phyloP scores from a whole-genome alignment of 345 rosid species.

The Gossypium australe region DNA sequence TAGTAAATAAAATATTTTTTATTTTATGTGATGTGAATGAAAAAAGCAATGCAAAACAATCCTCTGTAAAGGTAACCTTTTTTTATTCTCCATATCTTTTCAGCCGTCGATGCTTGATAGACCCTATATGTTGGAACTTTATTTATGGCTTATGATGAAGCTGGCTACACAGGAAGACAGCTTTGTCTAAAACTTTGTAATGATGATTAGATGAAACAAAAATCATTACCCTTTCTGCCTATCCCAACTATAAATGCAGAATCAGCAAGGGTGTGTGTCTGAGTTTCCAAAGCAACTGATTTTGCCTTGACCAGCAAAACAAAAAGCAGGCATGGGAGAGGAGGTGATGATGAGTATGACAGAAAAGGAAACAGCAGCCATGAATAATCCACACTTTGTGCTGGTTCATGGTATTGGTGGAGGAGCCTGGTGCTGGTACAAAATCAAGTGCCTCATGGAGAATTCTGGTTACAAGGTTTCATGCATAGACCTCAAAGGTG shows the following conservation, averaged over 20 bases:
- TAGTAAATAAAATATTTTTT: not conserved
- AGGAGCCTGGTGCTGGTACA: constrained; percentile 99
- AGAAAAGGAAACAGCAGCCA: constrained; percentile 1
- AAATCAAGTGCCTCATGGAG: constrained; percentile 68
- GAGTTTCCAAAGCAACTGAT: not conserved
- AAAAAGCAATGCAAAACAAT: constrained; percentile 12
- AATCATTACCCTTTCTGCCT: constrained; percentile 13
- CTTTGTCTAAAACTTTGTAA: constrained; percentile 4
- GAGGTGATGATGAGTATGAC: constrained; percentile 17
- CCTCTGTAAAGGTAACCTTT: constrained; percentile 11
- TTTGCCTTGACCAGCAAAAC: not conserved
- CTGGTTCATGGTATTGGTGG: constrained; percentile 71
- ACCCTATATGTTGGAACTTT: not conserved
- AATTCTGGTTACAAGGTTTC: constrained; percentile 63
- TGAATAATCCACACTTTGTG: constrained; percentile 35
- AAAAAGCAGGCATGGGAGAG: constrained; percentile 32
- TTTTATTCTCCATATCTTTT: not conserved
- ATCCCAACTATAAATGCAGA: constrained; percentile 18
- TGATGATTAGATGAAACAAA: constrained; percentile 19
- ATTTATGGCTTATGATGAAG: not conserved
- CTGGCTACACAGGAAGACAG: not conserved
- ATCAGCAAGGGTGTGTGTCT: not conserved
- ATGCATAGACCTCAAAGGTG: constrained; percentile 70
- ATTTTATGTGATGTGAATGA: not conserved
- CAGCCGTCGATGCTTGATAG: not conserved